A percentile compares a stretch with the other conserved stretches of the same genome.
These are phyloP conservation scores for Paecilomyces dactylethromorphus DNA, from an alignment of 2,329 filamentous ascomycete species.

Conservation along the genomic window DNA sequence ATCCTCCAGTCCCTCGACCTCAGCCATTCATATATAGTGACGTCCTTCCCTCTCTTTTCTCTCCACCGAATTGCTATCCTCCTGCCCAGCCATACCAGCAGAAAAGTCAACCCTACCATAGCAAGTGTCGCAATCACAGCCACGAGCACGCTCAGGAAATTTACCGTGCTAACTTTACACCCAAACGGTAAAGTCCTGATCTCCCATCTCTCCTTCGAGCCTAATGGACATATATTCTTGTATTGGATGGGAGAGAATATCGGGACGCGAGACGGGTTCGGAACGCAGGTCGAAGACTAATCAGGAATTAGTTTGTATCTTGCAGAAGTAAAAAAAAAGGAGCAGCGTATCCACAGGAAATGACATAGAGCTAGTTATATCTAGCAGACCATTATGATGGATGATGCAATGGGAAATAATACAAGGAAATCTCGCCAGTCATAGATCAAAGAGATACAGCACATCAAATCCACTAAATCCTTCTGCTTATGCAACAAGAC, in stretches of 20 bases:
- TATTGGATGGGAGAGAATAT: conserved; percentile 24
- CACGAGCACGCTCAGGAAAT: conserved; percentile 27
- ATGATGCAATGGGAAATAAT: too few relatives aligned
- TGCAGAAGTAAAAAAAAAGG: not conserved
- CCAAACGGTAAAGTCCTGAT: conserved; percentile 31
- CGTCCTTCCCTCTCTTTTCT: conserved; percentile 5
- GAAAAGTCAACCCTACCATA: conserved; percentile 12
- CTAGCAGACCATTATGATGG: too few relatives aligned
- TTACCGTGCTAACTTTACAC: conserved; percentile 35
- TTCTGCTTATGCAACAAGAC: too few relatives aligned
- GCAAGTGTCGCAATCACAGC: conserved; percentile 23
- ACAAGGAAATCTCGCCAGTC: too few relatives aligned
- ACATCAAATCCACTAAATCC: too few relatives aligned
- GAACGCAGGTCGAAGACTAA: not conserved
- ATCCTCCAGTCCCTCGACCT: not conserved
- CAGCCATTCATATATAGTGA: conserved; percentile 3
- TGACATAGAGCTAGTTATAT: too few relatives aligned
- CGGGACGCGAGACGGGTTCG: conserved; percentile 12
- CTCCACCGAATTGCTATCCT: conserved; percentile 7
- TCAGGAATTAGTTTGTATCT: not conserved
- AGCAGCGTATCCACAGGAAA: too few relatives aligned
- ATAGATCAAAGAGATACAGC: too few relatives aligned
- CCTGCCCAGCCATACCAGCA: conserved; percentile 11
- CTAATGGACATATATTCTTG: conserved; percentile 32
- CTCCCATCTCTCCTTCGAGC: conserved; percentile 36